Conservation (phyloP, 2,329 filamentous ascomycete genomes). For the Aureobasidium sp. region DNA sequence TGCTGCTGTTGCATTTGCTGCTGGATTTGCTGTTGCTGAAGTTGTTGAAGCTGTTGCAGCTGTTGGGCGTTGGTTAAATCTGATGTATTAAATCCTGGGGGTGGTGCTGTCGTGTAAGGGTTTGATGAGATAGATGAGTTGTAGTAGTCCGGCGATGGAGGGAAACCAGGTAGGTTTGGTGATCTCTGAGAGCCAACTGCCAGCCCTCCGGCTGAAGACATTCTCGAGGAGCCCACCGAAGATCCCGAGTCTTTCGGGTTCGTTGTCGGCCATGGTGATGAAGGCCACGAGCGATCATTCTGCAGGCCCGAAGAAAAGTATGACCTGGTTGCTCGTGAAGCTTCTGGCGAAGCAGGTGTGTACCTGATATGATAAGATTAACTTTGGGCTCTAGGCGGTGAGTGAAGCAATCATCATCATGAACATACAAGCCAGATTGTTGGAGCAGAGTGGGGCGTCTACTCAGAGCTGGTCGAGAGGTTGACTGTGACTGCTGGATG, state of each 20-base stretch:
- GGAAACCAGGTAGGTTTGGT: background rate
- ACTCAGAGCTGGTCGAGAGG: background rate
- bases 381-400: background rate
- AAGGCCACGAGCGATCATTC: conserved; percentile 1
- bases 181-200: conserved; percentile 9
- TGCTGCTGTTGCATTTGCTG: background rate
- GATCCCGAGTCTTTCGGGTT: conserved; percentile 7
- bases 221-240: background rate
- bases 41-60: conserved; percentile 1
- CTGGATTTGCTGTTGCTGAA: background rate
- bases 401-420: background rate
- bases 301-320: background rate
- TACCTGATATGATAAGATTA: conserved; percentile 10
- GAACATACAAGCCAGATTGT: conserved; percentile 4
- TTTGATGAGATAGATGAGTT: conserved; percentile 5
- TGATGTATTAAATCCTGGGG: conserved; percentile 9
- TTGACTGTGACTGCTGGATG: background rate
- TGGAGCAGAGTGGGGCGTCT: conserved; percentile 1
- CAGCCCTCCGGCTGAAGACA: background rate
- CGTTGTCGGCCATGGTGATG: conserved; percentile 1
- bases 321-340: background rate
- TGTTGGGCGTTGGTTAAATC: conserved; percentile 1
- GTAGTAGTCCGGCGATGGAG: conserved; percentile 7
- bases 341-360: conserved; percentile 5
- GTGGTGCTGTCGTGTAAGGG: conserved; percentile 5